Percentiles rank a stretch among this genome's conserved stretches.
Evolutionary conservation across 2,329 filamentous ascomycete genomes (phyloP).

Genomic region (Epichloe uncinata): DNA sequence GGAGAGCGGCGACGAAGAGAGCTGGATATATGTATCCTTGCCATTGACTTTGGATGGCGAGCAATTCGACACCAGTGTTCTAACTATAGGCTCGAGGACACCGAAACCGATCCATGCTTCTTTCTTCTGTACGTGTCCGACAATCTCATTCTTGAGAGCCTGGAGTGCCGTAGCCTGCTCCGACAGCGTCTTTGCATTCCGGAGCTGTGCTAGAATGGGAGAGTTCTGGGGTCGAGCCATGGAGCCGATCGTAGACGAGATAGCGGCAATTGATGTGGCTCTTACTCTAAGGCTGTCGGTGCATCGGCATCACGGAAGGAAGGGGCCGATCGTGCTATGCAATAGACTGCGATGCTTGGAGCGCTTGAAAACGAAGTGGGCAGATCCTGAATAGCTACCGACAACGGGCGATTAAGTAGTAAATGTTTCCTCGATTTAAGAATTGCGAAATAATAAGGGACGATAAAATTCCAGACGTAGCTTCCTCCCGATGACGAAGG

Average conservation of each 20-base stretch:
- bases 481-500: constrained; percentile 1
- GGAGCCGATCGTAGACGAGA: constrained; percentile 8
- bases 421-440: too few relatives aligned
- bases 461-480: not conserved
- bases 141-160: constrained; percentile 73
- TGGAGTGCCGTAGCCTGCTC: constrained; percentile 51
- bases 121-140: constrained; percentile 81
- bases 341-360: not conserved
- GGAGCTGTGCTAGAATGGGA: constrained; percentile 43
- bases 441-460: too few relatives aligned
- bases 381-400: not conserved
- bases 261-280: constrained; percentile 2
- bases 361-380: not conserved
- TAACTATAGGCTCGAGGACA: constrained; percentile 45
- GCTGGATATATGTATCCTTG: constrained; percentile 23
- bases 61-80: constrained; percentile 26
- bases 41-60: constrained; percentile 23
- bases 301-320: constrained; percentile 7
- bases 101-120: constrained; percentile 62
- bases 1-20: constrained; percentile 28
- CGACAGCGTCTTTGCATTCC: constrained; percentile 34
- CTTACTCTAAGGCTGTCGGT: constrained; percentile 3
- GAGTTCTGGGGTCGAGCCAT: constrained; percentile 43
- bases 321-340: not conserved
- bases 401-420: too few relatives aligned